Conservation (phyloP, 164 flowering plant genomes). For the Warburgia ugandensis region DNA sequence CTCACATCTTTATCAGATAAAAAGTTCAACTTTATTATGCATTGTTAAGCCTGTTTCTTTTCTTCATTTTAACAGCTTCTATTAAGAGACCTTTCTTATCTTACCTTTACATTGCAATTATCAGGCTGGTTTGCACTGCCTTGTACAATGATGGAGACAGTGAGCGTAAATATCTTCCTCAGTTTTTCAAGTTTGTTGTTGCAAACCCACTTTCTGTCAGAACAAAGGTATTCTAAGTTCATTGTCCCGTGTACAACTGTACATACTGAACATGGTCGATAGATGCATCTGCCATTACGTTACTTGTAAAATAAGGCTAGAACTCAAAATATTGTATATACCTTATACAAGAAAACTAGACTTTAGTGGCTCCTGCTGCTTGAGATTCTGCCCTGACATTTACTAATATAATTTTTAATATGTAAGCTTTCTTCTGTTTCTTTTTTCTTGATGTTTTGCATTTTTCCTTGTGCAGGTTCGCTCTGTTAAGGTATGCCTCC, state of each 20-base stretch:
- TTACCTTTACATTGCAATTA: slow-evolving; percentile 3
- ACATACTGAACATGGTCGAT: not conserved
- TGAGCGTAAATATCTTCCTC: slow-evolving; percentile 95
- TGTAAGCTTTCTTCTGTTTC: too few relatives aligned
- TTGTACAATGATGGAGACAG: slow-evolving; percentile 81
- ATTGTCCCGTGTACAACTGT: not conserved
- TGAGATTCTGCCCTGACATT: not conserved
- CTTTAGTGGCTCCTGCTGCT: not conserved
- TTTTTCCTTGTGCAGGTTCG: slow-evolving; percentile 75
- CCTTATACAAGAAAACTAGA: not conserved
- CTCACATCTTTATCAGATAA: too few relatives aligned
- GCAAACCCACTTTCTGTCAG: slow-evolving; percentile 96
- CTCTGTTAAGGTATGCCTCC: slow-evolving; percentile 73
- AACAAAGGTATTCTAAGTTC: slow-evolving; percentile 59
- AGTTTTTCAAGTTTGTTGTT: slow-evolving; percentile 91
- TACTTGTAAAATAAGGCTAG: too few relatives aligned
- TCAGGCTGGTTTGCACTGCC: slow-evolving; percentile 90
- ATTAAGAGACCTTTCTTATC: not conserved
- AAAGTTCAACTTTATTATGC: not conserved
- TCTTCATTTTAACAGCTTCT: not conserved
- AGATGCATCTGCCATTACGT: too few relatives aligned
- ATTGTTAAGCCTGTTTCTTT: not conserved
- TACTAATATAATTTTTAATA: not conserved
- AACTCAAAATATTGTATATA: too few relatives aligned
- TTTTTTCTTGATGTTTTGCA: slow-evolving; percentile 1